These are phyloP conservation scores for Macrolepiota dolichaula DNA, from an alignment of 768 basidiomycete genomes.

Conservation along the genomic window DNA sequence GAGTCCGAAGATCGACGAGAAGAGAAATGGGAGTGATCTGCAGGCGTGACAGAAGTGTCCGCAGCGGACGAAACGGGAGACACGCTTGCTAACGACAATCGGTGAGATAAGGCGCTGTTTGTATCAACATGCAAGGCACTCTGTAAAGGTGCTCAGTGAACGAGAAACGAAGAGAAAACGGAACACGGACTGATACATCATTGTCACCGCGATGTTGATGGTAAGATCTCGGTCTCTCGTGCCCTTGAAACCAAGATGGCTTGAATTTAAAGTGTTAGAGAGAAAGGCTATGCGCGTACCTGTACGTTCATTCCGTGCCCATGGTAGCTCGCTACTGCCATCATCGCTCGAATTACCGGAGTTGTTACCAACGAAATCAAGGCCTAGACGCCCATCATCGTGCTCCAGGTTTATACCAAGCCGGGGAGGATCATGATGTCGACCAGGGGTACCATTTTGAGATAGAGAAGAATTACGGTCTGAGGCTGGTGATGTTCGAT, in stretches of 20 bases:
- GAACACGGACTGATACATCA: conserved; percentile 10
- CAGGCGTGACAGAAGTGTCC: conserved; percentile 32
- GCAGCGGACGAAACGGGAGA: conserved; percentile 23
- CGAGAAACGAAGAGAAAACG: conserved; percentile 4
- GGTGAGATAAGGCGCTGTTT: conserved; percentile 34
- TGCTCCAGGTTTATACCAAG: conserved; percentile 44
- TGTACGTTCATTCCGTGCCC: conserved; percentile 43
- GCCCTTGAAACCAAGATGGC: background rate
- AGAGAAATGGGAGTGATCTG: conserved; percentile 28
- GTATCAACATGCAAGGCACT: conserved; percentile 59
- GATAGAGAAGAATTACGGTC: conserved; percentile 18
- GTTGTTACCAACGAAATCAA: conserved; percentile 46
- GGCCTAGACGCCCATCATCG: conserved; percentile 53
- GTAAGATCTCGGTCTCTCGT: conserved; percentile 3
- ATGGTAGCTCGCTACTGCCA: conserved; percentile 55
- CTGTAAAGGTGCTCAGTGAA: conserved; percentile 12
- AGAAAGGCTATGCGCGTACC: conserved; percentile 30
- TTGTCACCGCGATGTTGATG: background rate
- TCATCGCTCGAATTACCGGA: conserved; percentile 37
- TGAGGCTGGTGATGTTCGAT: conserved; percentile 25
- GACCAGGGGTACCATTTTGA: conserved; percentile 22
- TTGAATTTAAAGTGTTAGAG: background rate
- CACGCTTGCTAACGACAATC: conserved; percentile 36
- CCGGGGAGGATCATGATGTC: conserved; percentile 28
- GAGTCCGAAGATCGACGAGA: conserved; percentile 72